A percentile compares a stretch with the other conserved stretches of the same genome.
Evolutionary conservation across 768 basidiomycete genomes (phyloP).

Genomic region (Brasilioporus rufonigricans): DNA sequence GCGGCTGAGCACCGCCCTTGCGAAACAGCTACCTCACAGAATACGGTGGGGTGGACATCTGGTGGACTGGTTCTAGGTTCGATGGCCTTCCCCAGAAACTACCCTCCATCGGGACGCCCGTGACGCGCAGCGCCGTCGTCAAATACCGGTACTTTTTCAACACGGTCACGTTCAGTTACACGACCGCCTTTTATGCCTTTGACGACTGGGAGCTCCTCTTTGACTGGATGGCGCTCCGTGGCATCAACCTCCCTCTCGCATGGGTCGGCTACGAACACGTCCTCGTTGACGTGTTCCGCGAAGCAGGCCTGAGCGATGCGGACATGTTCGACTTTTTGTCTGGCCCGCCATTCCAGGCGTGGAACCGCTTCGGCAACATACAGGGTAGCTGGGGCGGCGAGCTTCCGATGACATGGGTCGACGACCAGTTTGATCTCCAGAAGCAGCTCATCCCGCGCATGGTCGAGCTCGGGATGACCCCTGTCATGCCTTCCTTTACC

Average conservation of each 20-base stretch:
- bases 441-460: conserved; percentile 37
- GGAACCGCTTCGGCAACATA: conserved; percentile 45
- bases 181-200: conserved; percentile 39
- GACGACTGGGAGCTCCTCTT: conserved; percentile 39
- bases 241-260: conserved; percentile 41
- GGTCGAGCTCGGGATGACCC: conserved; percentile 43
- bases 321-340: conserved; percentile 37
- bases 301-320: conserved; percentile 34
- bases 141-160: conserved; percentile 43
- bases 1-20: not conserved
- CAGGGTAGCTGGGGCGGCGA: conserved; percentile 39
- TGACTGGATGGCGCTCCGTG: conserved; percentile 42
- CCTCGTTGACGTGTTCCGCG: conserved; percentile 37
- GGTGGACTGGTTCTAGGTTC: conserved; percentile 43
- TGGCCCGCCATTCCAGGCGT: conserved; percentile 40
- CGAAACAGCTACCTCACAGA: conserved; percentile 33
- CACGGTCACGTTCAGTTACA: conserved; percentile 43
- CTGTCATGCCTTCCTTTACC: conserved; percentile 40
- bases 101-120: conserved; percentile 29
- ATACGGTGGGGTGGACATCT: conserved; percentile 39
- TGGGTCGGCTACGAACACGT: conserved; percentile 42
- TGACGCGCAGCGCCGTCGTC: conserved; percentile 35
- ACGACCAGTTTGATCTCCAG: conserved; percentile 38
- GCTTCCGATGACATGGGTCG: conserved; percentile 37
- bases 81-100: conserved; percentile 28